Base-by-base conservation (phyloP, 148 eudicot genomes). In the Selenicereus undatus region DNA sequence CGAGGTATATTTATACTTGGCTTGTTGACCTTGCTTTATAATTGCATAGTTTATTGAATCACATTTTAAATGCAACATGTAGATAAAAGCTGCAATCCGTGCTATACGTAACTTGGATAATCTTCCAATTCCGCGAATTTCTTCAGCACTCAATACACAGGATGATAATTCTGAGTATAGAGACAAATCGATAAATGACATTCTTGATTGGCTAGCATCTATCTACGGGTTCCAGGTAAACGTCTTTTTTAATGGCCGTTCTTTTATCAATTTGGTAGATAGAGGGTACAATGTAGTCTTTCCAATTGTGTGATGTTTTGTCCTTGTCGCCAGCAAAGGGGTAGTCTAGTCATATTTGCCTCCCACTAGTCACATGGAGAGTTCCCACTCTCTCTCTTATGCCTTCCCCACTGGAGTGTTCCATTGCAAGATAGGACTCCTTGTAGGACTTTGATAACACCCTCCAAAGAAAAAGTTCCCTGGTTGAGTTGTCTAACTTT, bases 151-250 rank as follows among this genome's bases (percentile, higher is more conserved):
- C 64, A 73, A 60, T 77, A 66, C 64, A 45, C 83, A 77, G n/a
- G 87, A 84, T 74, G 82, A 86, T 75, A 73, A 88, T 88, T 90
- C 90, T 0, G 91, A 88, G 75, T 89, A 85, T 82, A 86, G 88
- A 84, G 88, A 89, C 82, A 91, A 87, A 82, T 80, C 94, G 71
- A 82, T 85, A 76, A 84, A 79, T 82, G 99, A 96, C 84, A 90
- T 96, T 76, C 93, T 94, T 68, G 97, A 90, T 78, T 96, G 99
- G 99, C 89, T 96, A 84, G 87, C 95, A 83, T 88, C 90, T 58
- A 73, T 88, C 76, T 94, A 91, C 86, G 98, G 98, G 69, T 96
- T 96, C 83, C 99, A 96, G 94, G 99, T 94, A 84, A 86, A 75
- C 51, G 27, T 60, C 60, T 17, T 24, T 26, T 22, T 24, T 26